Percentiles rank a stretch among this genome's conserved stretches.
Conservation (phyloP, 2,329 filamentous ascomycete species). For the Cercospora sesami region DNA sequence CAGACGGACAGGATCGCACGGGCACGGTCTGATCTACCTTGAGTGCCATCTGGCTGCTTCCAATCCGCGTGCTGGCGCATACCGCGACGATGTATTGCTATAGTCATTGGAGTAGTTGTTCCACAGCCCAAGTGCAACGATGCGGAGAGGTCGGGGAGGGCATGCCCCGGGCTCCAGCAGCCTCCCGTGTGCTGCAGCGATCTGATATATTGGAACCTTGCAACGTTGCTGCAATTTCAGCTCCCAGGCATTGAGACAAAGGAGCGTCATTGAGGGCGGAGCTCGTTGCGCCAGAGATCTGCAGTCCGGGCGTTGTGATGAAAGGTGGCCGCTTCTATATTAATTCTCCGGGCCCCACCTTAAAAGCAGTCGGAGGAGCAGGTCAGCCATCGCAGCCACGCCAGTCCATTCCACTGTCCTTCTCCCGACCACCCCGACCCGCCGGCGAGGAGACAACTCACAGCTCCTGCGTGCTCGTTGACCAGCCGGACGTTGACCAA, state of each 20-base stretch:
- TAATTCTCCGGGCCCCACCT: background rate
- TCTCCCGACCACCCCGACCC: background rate
- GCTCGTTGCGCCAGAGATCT: conserved; percentile 9
- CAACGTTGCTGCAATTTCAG: background rate
- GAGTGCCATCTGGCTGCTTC: background rate
- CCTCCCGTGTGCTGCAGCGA: background rate
- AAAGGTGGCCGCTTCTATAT: conserved; percentile 3
- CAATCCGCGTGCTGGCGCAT: background rate
- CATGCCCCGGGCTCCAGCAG: background rate
- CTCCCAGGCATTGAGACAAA: background rate
- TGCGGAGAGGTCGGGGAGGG: background rate
- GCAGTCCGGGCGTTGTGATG: conserved; percentile 6
- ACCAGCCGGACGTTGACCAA: background rate
- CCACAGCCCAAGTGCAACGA: background rate
- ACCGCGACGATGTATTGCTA: background rate
- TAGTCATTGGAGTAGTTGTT: background rate
- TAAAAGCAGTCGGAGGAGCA: background rate
- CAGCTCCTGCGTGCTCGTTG: background rate
- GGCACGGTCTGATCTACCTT: background rate
- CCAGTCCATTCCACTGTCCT: background rate
- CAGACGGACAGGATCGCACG: background rate
- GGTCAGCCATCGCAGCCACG: background rate
- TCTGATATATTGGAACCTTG: background rate
- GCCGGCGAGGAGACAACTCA: background rate
- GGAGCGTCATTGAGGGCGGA: background rate